Percentiles rank a stretch among this genome's conserved stretches.
Conservation (phyloP, 305 asterid genomes). For the Fraxinus latifolia region DNA sequence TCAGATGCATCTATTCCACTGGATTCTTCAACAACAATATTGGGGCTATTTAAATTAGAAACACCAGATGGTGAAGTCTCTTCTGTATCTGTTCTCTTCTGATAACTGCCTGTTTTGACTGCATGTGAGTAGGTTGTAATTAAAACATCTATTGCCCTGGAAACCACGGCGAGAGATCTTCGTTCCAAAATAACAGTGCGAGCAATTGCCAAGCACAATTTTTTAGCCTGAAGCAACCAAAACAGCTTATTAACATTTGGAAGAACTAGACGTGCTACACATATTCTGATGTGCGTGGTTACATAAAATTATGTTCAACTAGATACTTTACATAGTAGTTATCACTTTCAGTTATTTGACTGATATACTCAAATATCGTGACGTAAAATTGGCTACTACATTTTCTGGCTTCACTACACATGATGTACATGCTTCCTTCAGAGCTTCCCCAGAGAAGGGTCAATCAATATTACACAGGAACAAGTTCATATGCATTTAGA, state of each 20-base stretch:
- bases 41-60: conserved; percentile 39
- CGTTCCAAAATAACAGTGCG: conserved; percentile 76
- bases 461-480: conserved; percentile 4
- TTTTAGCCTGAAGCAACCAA: conserved; percentile 69
- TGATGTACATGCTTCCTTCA: conserved; percentile 3
- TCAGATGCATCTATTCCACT: conserved; percentile 38
- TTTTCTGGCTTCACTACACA: conserved; percentile 16
- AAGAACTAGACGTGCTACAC: background rate
- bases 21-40: conserved; percentile 32
- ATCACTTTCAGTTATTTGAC: background rate
- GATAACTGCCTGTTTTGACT: conserved; percentile 66
- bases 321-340: conserved; percentile 12
- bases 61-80: conserved; percentile 46
- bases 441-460: conserved; percentile 4
- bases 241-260: conserved; percentile 1
- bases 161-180: conserved; percentile 70
- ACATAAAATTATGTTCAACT: conserved; percentile 8
- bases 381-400: conserved; percentile 4
- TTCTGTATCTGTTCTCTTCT: conserved; percentile 48
- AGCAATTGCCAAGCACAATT: conserved; percentile 57
- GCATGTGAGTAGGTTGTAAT: conserved; percentile 65
- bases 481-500: conserved; percentile 1
- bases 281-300: background rate
- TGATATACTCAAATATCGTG: background rate
- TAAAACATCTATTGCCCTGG: conserved; percentile 66